Conservation (phyloP, 257 asterid genomes). For the Solanum lignicaule region DNA sequence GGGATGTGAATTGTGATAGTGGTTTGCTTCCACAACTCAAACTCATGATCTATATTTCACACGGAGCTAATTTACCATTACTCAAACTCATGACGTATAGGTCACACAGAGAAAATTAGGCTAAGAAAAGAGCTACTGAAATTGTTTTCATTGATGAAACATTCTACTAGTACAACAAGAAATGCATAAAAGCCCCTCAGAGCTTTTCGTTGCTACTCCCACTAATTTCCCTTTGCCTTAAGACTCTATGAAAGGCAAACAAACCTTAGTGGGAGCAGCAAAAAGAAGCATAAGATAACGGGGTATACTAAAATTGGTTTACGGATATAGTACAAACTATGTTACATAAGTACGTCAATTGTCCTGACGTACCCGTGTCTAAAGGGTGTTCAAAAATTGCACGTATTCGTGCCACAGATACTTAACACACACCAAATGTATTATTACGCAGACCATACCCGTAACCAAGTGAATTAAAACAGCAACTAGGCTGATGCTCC, state of each 20-base stretch:
- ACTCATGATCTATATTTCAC: background rate
- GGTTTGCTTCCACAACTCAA: background rate
- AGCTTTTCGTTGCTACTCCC: conserved; percentile 99
- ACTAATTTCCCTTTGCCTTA: conserved; percentile 71
- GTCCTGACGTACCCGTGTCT: background rate
- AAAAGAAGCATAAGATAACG: conserved; percentile 75
- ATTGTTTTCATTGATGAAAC: background rate
- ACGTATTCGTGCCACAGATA: background rate
- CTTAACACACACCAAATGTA: background rate
- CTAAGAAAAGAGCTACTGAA: background rate
- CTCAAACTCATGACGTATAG: background rate
- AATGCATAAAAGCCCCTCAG: conserved; percentile 58
- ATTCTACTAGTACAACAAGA: conserved; percentile 14
- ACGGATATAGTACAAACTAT: background rate
- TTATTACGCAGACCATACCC: background rate
- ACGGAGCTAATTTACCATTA: background rate
- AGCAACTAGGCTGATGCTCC: background rate
- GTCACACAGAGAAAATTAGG: background rate
- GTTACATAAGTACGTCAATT: background rate
- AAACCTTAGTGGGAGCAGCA: conserved; percentile 91
- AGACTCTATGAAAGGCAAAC: conserved; percentile 40
- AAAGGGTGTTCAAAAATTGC: background rate
- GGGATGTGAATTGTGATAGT: background rate
- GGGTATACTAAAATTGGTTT: conserved; percentile 37
- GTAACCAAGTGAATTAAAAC: background rate